These are phyloP conservation scores for Rutstroemia sp. DNA, from an alignment of 2,329 filamentous ascomycete genomes.

Conservation along the genomic window DNA sequence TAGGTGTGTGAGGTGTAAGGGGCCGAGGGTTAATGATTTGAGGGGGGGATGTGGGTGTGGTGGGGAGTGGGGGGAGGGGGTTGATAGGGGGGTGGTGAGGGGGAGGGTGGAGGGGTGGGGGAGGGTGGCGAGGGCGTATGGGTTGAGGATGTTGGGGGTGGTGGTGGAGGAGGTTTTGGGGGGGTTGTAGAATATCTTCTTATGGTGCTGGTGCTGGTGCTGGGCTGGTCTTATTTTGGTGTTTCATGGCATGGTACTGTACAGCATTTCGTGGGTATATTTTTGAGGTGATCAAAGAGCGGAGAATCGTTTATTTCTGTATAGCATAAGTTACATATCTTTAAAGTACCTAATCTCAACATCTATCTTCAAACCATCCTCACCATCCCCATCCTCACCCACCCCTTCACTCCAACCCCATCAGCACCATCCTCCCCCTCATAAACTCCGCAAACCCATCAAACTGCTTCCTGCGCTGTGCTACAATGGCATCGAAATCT, in stretches of 20 bases:
- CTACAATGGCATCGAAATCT: background rate
- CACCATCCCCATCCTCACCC: background rate
- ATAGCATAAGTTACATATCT: too few relatives aligned
- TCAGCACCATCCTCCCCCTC: background rate
- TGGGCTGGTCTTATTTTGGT: too few relatives aligned
- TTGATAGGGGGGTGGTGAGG: constrained; percentile 59
- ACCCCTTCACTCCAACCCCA: background rate
- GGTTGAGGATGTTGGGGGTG: constrained; percentile 69
- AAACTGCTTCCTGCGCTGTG: background rate
- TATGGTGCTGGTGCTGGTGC: too few relatives aligned
- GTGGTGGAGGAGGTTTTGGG: constrained; percentile 60
- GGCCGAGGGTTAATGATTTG: constrained; percentile 81
- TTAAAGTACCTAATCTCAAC: too few relatives aligned
- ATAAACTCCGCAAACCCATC: background rate
- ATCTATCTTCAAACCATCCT: too few relatives aligned
- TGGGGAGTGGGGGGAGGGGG: constrained; percentile 71
- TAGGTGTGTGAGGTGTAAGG: constrained; percentile 64
- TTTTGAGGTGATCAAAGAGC: too few relatives aligned
- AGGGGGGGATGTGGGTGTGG: constrained; percentile 95
- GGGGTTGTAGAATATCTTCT: constrained; percentile 31
- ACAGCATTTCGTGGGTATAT: too few relatives aligned
- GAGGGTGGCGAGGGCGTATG: constrained; percentile 71
- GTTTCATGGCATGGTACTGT: too few relatives aligned
- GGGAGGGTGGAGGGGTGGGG: constrained; percentile 61
- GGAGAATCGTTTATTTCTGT: too few relatives aligned